Base-by-base conservation (phyloP, 2,329 filamentous ascomycete species). In the Colletotrichum tamarilloi region DNA sequence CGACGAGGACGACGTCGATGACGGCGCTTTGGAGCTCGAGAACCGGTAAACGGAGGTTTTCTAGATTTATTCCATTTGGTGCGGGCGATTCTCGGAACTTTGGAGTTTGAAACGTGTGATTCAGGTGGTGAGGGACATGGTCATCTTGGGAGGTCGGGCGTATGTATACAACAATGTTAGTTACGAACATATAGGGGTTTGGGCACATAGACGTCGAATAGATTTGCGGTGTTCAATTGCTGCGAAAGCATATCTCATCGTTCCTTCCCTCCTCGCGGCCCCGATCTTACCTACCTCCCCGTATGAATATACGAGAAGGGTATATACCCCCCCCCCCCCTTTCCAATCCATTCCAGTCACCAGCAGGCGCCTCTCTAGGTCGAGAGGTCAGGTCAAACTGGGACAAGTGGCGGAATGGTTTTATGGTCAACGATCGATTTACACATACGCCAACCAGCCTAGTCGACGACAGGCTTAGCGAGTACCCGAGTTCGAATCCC, bases 1-100 rank as follows among this genome's bases (percentile, higher is more conserved):
- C 0, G 84, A 85, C 30, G 84, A 86, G 71, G 85, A 85, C 12
- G 79, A 77, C 14, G 76, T 76, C 3, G 83, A 76, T 14, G 77
- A 86, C 38, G 83, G 83, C 14, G 85, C 81, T 0, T 79, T 87
- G 6, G 86, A 87, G 78, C 71, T 87, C 69, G 85, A 85, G 75
- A 83, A 78, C 32, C 78, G 84, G 57, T 79, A 77, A 70, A 77
- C 4, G 65, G 28, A 14, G 11, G 32, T 24, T 26, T 68, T 56
- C 32, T 59, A 66, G 42, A 49, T 49, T 49, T 11, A 8, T 22
- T 49, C 26, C 46, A 68, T 62, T 42, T 16, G 28, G 55, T 46
- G 56, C 42, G 53, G 30, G 26, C 38, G 16, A 42, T 14, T 55
- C 5, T 35, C 28, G 19, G 67, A 52, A 24, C 3, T 24, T 19